Evolutionary conservation across 2,329 filamentous ascomycete species (phyloP).

Genomic region (Claviceps pazoutovae): DNA sequence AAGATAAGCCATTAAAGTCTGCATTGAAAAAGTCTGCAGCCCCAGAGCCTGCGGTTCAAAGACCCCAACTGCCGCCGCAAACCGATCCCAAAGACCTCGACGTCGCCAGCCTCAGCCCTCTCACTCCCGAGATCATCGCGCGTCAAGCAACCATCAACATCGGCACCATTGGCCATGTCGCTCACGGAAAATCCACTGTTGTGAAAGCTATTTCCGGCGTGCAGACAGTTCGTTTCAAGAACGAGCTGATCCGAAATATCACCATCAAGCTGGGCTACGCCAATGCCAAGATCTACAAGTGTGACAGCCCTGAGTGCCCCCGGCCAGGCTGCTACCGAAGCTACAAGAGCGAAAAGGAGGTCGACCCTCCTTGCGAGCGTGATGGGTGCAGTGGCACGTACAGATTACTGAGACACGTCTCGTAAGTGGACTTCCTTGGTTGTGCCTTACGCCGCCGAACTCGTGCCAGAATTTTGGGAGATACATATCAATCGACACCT

Average conservation of each 20-base stretch:
- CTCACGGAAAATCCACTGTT: constrained; percentile 96
- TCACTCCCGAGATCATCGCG: constrained; percentile 93
- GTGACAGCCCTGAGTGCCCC: constrained; percentile 81
- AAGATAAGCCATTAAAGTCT: constrained; percentile 63
- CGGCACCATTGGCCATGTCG: constrained; percentile 95
- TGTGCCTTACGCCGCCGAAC: no score
- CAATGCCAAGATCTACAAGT: constrained; percentile 99
- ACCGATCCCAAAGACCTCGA: constrained; percentile 86
- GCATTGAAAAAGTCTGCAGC: constrained; percentile 63
- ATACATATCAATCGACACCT: no score
- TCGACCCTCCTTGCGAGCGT: constrained; percentile 89
- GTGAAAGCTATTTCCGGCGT: constrained; percentile 99
- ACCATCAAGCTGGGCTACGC: constrained; percentile 99
- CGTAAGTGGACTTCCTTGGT: constrained; percentile 41
- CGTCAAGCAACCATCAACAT: constrained; percentile 98
- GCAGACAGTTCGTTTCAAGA: constrained; percentile 99
- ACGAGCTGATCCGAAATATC: constrained; percentile 97
- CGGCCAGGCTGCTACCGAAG: constrained; percentile 90
- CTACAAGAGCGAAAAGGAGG: constrained; percentile 98
- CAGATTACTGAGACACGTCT: constrained; percentile 78
- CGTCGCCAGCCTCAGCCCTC: constrained; percentile 62
- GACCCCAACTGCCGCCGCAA: constrained; percentile 59
- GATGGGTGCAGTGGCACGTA: constrained; percentile 84
- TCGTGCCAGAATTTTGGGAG: no score
- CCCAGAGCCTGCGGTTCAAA: constrained; percentile 39